Conservation (phyloP, 257 asterid genomes). For the Oldenlandia corymbosa region DNA sequence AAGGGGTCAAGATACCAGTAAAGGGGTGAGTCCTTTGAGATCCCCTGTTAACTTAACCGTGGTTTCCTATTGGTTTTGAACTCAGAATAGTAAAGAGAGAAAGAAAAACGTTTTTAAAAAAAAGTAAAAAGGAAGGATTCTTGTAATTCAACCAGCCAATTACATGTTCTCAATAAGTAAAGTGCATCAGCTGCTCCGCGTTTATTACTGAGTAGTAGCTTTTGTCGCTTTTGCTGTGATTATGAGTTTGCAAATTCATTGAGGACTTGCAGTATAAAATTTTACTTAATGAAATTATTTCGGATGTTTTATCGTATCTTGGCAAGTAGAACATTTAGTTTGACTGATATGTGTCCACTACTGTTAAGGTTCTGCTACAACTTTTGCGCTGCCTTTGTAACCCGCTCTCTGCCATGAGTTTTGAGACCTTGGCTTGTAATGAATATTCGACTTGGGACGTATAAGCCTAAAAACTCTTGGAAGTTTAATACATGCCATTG, state of each 20-base stretch:
- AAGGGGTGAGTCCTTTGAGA: conserved; percentile 23
- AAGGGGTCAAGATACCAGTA: conserved; percentile 25
- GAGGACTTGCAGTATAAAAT: too few relatives aligned
- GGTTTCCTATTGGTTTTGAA: neutral
- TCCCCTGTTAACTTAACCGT: neutral
- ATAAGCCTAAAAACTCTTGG: too few relatives aligned
- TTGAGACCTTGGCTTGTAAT: neutral
- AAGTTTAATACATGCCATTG: too few relatives aligned
- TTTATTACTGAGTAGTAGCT: neutral
- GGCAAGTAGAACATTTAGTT: neutral
- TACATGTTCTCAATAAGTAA: neutral
- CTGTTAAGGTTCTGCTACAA: neutral
- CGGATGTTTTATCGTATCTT: neutral
- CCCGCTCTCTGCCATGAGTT: neutral
- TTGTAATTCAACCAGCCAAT: neutral
- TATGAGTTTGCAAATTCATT: too few relatives aligned
- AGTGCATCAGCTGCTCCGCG: neutral
- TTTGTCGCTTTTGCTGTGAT: too few relatives aligned
- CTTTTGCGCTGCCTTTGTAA: neutral
- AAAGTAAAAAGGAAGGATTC: too few relatives aligned
- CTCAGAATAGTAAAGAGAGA: neutral
- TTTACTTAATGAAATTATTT: neutral
- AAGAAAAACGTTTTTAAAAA: neutral
- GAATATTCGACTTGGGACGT: too few relatives aligned
- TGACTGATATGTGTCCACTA: neutral